These are phyloP conservation scores for Alliaria petiolata DNA, from an alignment of 345 rosid genomes.

Conservation along the genomic window DNA sequence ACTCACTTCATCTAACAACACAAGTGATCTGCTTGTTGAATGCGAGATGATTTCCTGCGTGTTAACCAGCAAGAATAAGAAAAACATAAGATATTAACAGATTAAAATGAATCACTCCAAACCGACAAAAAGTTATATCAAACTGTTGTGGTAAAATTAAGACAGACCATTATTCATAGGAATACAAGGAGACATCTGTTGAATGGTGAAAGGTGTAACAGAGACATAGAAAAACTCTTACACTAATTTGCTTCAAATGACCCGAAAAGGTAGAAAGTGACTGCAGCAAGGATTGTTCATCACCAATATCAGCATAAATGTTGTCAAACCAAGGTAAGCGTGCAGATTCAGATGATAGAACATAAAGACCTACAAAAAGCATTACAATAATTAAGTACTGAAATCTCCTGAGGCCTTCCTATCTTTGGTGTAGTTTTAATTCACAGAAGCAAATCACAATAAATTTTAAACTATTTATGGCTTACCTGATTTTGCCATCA, in stretches of 20 bases:
- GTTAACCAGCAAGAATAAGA: constrained; percentile 5
- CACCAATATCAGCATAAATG: constrained; percentile 92
- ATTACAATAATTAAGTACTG: too few species aligned
- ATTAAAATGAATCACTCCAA: too few species aligned
- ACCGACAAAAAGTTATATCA: too few species aligned
- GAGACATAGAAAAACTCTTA: constrained; percentile 38
- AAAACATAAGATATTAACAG: background rate
- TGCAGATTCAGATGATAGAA: constrained; percentile 79
- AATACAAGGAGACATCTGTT: too few species aligned
- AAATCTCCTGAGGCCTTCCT: too few species aligned
- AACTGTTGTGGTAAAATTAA: too few species aligned
- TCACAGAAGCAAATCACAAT: background rate
- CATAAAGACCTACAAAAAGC: constrained; percentile 64
- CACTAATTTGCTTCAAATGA: constrained; percentile 86
- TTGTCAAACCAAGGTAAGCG: constrained; percentile 91
- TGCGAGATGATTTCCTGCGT: constrained; percentile 73
- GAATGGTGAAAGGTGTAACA: background rate
- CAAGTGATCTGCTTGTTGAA: constrained; percentile 74
- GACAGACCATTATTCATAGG: too few species aligned
- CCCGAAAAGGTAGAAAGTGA: constrained; percentile 95
- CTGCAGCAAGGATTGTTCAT: constrained; percentile 88
- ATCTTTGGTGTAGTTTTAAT: background rate
- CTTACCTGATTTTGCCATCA: constrained; percentile 96
- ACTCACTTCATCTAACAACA: constrained; percentile 91
- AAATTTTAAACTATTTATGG: background rate